Base-by-base conservation (phyloP, 2,329 filamentous ascomycete genomes). In the Apiospora marii region DNA sequence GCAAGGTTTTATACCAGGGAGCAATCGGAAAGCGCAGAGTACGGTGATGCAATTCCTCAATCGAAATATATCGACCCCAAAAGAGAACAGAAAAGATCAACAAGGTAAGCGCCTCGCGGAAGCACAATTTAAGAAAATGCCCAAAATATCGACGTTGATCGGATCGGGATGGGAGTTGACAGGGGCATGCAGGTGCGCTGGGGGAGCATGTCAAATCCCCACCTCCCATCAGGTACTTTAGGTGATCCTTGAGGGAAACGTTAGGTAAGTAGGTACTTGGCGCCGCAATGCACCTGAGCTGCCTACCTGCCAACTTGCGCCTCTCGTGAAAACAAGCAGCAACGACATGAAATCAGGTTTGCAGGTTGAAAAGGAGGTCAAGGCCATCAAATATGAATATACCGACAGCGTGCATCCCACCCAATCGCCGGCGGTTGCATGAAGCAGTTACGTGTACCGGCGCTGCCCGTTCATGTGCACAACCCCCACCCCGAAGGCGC, bases 61-160 rank as follows among this genome's bases (percentile, higher is more conserved):
- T 30, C 27, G 53, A 37, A 4, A 19, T 13, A 53, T 16, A 58
- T 22, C 7, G 34, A 4, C 16, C 22, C 14, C 51, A 19, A 58
- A 61, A 37, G 53, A 4, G 53, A n/a, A 4, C 1, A 19, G 27
- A 12, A 34, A 34, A 58, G 2, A 19, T 8, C 27, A 34, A 34
- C 34, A 5, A 22, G 27, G 24, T 58, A 58, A 58, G 53, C 53
- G 53, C 22, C 53, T 37, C 53, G 53, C 16, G 30, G 13, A 61
- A 37, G 10, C 53, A 13, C 53, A 61, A 61, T 61, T 22, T 61
- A 10, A 61, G 30, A 37, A 61, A 61, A 8, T 34, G 27, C 30
- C 49, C 53, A 22, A 64, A 64, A 41, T n/a, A 41, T 64, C 34
- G 53, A 64, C 14, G 58, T 8, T 37, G 58, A n/a, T 64, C 58